A percentile compares a stretch with the other conserved stretches of the same genome.
phyloP scores from a whole-genome alignment of 140 eudicot species.

The Anethum foeniculum region DNA sequence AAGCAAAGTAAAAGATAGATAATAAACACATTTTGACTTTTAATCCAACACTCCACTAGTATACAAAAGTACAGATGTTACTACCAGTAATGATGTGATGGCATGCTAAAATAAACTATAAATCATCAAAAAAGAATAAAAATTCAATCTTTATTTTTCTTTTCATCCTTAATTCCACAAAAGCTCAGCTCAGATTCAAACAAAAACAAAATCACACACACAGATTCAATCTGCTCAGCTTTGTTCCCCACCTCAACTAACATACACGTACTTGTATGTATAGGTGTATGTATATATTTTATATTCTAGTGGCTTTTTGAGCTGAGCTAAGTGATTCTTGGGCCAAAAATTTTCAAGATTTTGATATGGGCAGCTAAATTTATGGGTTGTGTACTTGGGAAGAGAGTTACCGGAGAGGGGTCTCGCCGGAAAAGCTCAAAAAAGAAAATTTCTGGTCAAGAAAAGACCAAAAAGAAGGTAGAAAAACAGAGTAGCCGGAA shows the following conservation, averaged over 20 bases:
- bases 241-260: not conserved
- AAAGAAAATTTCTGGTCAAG: not conserved
- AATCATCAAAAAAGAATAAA: not conserved
- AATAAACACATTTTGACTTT: not conserved
- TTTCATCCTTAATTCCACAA: not conserved
- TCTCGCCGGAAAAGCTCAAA: slow-evolving; percentile 25
- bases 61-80: not conserved
- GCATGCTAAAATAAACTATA: not conserved
- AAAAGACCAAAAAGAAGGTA: slow-evolving; percentile 7
- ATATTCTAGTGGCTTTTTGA: not conserved
- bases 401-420: slow-evolving; percentile 28
- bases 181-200: not conserved
- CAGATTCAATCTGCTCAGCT: not conserved
- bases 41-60: not conserved
- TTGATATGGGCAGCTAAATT: slow-evolving; percentile 6
- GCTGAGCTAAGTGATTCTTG: not conserved
- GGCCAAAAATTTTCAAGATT: not conserved
- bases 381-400: slow-evolving; percentile 58
- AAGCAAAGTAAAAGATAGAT: not conserved
- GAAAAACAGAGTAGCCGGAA: slow-evolving; percentile 20
- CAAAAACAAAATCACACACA: not conserved
- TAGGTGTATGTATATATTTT: not conserved
- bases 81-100: not conserved
- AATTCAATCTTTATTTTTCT: not conserved
- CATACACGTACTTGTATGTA: not conserved